A percentile compares a stretch with the other conserved stretches of the same genome.
Conservation (phyloP, 345 rosid genomes). For the Salix arbutifolia region DNA sequence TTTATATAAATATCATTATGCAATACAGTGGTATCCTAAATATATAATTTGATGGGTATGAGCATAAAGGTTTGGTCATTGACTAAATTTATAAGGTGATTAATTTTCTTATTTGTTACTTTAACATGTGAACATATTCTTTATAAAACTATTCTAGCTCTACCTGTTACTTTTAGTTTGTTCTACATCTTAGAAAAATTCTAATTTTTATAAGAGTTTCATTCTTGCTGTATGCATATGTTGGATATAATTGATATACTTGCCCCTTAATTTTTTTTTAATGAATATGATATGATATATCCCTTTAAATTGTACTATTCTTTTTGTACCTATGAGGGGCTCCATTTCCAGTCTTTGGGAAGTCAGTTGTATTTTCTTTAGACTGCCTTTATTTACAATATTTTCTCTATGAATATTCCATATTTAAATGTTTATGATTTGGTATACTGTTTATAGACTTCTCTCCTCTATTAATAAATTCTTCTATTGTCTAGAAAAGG, state of each 20-base stretch:
- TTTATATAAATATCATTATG: slow-evolving; percentile 11
- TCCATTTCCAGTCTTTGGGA: neutral
- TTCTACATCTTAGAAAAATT: neutral
- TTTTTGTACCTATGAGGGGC: neutral
- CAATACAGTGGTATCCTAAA: neutral
- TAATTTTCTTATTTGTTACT: neutral
- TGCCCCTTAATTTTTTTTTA: neutral
- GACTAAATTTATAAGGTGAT: neutral
- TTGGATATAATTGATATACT: neutral
- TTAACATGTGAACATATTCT: neutral
- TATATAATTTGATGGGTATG: slow-evolving; percentile 4
- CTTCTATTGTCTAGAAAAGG: neutral
- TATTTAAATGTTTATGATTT: neutral
- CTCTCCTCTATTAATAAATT: neutral
- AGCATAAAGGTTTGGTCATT: neutral
- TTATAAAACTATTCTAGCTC: neutral
- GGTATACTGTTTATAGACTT: neutral
- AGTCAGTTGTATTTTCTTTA: neutral
- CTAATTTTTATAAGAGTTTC: neutral
- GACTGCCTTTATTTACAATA: neutral
- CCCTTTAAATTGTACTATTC: neutral
- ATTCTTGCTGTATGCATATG: neutral
- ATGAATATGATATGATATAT: neutral
- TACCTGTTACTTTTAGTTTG: neutral
- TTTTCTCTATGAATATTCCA: neutral